Evolutionary conservation across 805 yeast genomes (phyloP).

Genomic region (Nakazawaea ambrosiae): DNA sequence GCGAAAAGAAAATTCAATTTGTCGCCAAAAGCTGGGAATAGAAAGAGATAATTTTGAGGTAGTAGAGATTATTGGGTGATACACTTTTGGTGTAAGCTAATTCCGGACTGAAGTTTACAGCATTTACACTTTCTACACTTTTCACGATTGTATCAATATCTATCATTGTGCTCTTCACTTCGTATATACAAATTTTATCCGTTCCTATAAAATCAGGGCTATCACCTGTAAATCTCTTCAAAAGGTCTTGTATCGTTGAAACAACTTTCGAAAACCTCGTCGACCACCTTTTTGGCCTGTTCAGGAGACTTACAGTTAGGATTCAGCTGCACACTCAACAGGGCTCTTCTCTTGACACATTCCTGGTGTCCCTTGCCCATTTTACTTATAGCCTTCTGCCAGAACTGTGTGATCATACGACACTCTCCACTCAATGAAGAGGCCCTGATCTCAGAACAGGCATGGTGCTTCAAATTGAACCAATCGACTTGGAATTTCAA

Average conservation of each 20-base stretch:
- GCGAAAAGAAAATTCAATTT: too few relatives aligned
- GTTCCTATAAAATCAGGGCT: too few relatives aligned
- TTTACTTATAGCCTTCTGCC: slow-evolving; percentile 34
- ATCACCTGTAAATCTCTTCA: slow-evolving; percentile 85
- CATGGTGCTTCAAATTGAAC: slow-evolving; percentile 82
- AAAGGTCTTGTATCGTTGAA: slow-evolving; percentile 94
- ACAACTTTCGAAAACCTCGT: slow-evolving; percentile 88
- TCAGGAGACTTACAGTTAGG: slow-evolving; percentile 70
- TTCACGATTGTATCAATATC: too few relatives aligned
- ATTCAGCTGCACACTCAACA: slow-evolving; percentile 75
- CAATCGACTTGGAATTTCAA: slow-evolving; percentile 84
- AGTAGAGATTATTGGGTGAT: too few relatives aligned
- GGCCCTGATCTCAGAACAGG: slow-evolving; percentile 95
- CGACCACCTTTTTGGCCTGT: slow-evolving; percentile 73
- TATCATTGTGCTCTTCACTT: too few relatives aligned
- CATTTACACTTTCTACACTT: too few relatives aligned
- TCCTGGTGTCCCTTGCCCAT: slow-evolving; percentile 81
- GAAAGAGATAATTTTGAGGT: too few relatives aligned
- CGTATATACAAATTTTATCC: too few relatives aligned
- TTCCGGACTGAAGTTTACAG: too few relatives aligned
- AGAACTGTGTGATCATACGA: slow-evolving; percentile 78
- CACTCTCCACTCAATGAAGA: slow-evolving; percentile 93
- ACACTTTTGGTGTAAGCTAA: too few relatives aligned
- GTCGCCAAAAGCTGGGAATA: too few relatives aligned
- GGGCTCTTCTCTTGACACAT: slow-evolving; percentile 87